These are phyloP conservation scores for Aspergillus egyptiacus DNA, from an alignment of 495 filamentous ascomycete species.

Conservation along the genomic window DNA sequence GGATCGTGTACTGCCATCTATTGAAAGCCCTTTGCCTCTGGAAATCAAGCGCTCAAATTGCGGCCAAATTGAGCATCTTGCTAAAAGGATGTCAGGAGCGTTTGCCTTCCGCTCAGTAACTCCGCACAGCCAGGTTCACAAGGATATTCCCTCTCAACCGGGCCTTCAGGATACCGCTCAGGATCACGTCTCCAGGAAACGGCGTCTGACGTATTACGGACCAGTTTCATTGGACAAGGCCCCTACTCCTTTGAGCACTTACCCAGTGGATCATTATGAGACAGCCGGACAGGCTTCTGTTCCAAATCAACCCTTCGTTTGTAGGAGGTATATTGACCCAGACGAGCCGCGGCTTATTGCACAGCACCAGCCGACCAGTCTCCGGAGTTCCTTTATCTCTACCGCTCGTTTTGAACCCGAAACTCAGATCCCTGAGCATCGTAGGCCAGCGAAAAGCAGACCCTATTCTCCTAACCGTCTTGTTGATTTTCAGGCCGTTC, in stretches of 20 bases:
- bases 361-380: slow-evolving; percentile 16
- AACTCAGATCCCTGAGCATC: slow-evolving; percentile 17
- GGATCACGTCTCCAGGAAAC: slow-evolving; percentile 28
- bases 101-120: slow-evolving; percentile 33
- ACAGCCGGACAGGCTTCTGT: slow-evolving; percentile 14
- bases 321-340: slow-evolving; percentile 20
- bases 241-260: slow-evolving; percentile 10
- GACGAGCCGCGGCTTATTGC: slow-evolving; percentile 14
- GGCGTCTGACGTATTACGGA: slow-evolving; percentile 27
- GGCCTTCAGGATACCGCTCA: slow-evolving; percentile 13
- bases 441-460: slow-evolving; percentile 12
- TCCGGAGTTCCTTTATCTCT: slow-evolving; percentile 9
- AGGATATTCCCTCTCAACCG: slow-evolving; percentile 14
- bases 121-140: slow-evolving; percentile 19
- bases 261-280: slow-evolving; percentile 15
- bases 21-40: slow-evolving; percentile 28
- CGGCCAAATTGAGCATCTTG: slow-evolving; percentile 27
- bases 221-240: slow-evolving; percentile 9
- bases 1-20: slow-evolving; percentile 36
- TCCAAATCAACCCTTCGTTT: slow-evolving; percentile 20
- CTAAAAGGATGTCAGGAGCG: slow-evolving; percentile 28
- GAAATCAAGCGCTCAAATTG: slow-evolving; percentile 26
- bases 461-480: slow-evolving; percentile 6
- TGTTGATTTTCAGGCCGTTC: slow-evolving; percentile 3
- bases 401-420: slow-evolving; percentile 13